These are phyloP conservation scores for Aristolochia fimbriata DNA, from an alignment of 164 flowering plant species.

Conservation along the genomic window DNA sequence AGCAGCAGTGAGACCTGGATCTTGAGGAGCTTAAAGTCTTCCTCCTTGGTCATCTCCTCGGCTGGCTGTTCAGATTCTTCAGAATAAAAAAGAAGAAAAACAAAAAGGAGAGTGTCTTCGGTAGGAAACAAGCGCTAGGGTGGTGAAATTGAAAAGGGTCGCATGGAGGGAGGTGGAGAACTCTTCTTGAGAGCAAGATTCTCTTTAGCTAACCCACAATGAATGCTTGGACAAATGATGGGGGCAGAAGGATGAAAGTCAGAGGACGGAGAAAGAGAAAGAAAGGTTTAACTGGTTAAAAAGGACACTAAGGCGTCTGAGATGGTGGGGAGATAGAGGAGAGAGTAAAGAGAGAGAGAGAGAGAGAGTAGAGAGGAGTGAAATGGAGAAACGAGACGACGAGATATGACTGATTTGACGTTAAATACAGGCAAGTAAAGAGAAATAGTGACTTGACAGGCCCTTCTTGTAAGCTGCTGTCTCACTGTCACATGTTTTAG, in stretches of 20 bases:
- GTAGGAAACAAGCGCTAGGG: constrained; percentile 7
- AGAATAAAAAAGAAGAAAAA: constrained; percentile 1
- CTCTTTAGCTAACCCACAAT: constrained; percentile 18
- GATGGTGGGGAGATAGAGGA: too few species aligned
- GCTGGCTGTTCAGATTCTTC: not conserved
- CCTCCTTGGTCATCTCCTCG: constrained; percentile 62
- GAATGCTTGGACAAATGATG: constrained; percentile 8
- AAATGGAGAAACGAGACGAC: constrained; percentile 21
- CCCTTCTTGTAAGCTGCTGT: constrained; percentile 15
- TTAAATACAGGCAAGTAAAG: constrained; percentile 24
- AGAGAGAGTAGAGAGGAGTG: constrained; percentile 16
- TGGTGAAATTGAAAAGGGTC: constrained; percentile 12
- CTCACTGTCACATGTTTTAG: constrained; percentile 7
- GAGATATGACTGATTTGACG: constrained; percentile 33
- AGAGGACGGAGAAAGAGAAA: constrained; percentile 3
- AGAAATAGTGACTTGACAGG: constrained; percentile 43
- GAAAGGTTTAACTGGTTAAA: too few species aligned
- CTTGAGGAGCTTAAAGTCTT: constrained; percentile 78
- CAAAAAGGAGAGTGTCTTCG: not conserved
- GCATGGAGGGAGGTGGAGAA: constrained; percentile 5
- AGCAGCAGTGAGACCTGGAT: constrained; percentile 47
- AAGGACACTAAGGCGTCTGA: constrained; percentile 3
- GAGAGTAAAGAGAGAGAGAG: constrained; percentile 8
- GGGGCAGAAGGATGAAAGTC: constrained; percentile 1
- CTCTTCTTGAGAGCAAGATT: constrained; percentile 7